Evolutionary conservation across 345 rosid genomes (phyloP), one percentile per base, ranked within the genome.

Genomic region (Microthlaspi erraticum): DNA sequence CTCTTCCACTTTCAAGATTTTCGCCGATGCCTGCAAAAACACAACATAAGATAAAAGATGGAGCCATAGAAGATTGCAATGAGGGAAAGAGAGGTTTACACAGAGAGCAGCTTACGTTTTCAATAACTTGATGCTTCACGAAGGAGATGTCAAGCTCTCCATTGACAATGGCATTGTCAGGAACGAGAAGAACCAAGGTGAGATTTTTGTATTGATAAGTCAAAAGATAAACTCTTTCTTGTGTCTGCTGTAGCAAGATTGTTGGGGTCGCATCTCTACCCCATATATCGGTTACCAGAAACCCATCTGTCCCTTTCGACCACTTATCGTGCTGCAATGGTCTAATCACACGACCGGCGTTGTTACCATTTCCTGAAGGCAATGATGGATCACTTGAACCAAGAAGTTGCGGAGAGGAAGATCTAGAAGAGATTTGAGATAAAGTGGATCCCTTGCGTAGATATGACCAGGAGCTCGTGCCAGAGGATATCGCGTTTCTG

Each of bases 231-330:
- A 89, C 80, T 76, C 77, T 85, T 26, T 94, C 96, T 72, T 74
- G 84, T 0, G 86, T 79, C 68, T 88, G 85, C 68, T 66, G 84
- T 54, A 94, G 84, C 80, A 73, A 83, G 77, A 92, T 81, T 70
- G 84, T 82, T 18, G 98, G 98, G 23, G 89, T 84, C 26, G 77
- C 75, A 60, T 88, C 93, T 41, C 44, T 50, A 60, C 85, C 88
- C 92, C 97, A 88, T 36, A 86, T 87, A 81, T 87, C 93, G 73
- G 85, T 88, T 55, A 77, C 42, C 67, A 92, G 96, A 79, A 94
- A 94, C 60, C 99, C 92, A 53, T 92, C 97, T 78, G 83, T 89
- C 83, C 87, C 97, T 79, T 83, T 94, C 33, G 74, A 80, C 99
- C 99, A 95, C 60, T 78, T 88, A 31, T 76, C 81, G 33, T 75